These are phyloP conservation scores for Nigrospora sphaerica DNA, from an alignment of 2,329 filamentous ascomycete species.

Conservation along the genomic window DNA sequence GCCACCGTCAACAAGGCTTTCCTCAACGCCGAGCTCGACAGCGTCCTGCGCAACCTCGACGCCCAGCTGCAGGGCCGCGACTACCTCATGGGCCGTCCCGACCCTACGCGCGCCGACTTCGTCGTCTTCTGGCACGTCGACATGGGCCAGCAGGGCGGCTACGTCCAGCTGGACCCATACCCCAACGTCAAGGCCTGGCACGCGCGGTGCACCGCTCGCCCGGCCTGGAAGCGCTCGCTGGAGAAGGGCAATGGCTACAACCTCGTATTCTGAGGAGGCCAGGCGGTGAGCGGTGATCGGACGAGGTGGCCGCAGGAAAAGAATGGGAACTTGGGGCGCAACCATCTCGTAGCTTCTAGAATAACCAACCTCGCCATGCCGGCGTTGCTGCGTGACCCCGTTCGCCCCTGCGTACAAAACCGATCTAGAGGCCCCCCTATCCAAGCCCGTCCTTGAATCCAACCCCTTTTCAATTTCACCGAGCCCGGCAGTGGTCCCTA, in stretches of 20 bases:
- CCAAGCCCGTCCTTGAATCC: no score
- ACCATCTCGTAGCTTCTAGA: no score
- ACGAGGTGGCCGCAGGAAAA: no score
- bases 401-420: no score
- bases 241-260: conserved; percentile 14
- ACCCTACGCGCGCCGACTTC: conserved; percentile 11
- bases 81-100: conserved; percentile 9
- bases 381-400: no score
- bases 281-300: no score
- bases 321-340: no score
- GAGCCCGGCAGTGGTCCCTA: no score
- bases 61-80: conserved; percentile 3
- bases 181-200: conserved; percentile 5
- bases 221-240: conserved; percentile 11
- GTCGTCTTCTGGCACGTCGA: conserved; percentile 9
- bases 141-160: conserved; percentile 6
- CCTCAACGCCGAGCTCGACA: conserved; percentile 8
- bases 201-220: conserved; percentile 5
- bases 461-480: no score
- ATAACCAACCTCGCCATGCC: no score
- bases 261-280: not conserved
- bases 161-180: conserved; percentile 7
- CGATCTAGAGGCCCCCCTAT: no score
- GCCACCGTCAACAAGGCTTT: conserved; percentile 5
- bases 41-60: conserved; percentile 6